Base-by-base conservation (phyloP, 1,139 yeast genomes). In the Magnusiomyces starmeri region DNA sequence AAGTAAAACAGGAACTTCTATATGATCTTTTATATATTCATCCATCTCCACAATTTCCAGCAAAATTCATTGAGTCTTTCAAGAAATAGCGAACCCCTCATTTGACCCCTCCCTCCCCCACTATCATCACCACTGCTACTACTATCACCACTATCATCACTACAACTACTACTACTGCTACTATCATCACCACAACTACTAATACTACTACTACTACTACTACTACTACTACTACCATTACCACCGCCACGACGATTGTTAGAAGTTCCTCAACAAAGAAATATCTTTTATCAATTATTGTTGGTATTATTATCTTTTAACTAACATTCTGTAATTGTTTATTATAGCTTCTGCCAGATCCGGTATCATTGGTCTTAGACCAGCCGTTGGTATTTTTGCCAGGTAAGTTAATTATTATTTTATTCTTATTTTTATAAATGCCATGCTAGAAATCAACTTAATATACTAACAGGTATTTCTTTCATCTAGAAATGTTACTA, bases 401-500 rank as follows among this genome's bases (percentile, higher is more conserved):
- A 53, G 53, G 56, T 53, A 46, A n/a, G 56, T 47, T 8, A 9
- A 26, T 7, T 40, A 6, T 16, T 40, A 3, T 14, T 34, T 21
- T 41, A 6, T 21, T 41, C 24, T 40, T 35, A 9, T 35, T 35
- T 35, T 35, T 35, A 8, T 35, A 21, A 6, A 16, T 37, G 14
- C 25, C 21, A 22, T 22, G 22, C 6, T 24, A 27, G 22, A 7
- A 4, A 12, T 39, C 22, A 18, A n/a, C 10, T 26, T 27, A 21
- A 3, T 16, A 20, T 47, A 3, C 43, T 18, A 12, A 26, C n/a
- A n/a, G n/a, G n/a, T 43, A 14, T 49, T 49, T 41, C 40, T 47
- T 27, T 43, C 25, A 35, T 45, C 20, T 49, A 74, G 82, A 68
- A 60, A 65, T 45, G 60, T 79, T 54, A 66, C 82, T 52, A 78